Evolutionary conservation across 176 grass and related monocot genomes (phyloP).

Genomic region (Poa annua): DNA sequence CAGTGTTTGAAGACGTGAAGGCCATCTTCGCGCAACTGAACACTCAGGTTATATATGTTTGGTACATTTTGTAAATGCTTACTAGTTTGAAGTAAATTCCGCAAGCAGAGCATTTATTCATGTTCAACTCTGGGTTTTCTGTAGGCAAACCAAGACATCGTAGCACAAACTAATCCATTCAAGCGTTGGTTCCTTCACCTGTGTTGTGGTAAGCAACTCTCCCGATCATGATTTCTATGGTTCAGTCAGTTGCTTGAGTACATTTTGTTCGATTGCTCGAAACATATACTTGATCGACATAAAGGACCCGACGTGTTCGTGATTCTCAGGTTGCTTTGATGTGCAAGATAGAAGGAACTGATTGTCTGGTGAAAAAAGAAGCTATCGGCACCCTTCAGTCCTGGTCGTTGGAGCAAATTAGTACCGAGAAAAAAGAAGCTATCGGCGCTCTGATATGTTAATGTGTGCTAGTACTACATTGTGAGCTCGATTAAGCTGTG

Average conservation of each 20-base stretch:
- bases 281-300: not conserved
- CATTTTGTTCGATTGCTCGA: not conserved
- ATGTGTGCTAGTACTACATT: too few relatives aligned
- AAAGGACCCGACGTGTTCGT: not conserved
- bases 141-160: not conserved
- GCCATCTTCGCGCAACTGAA: conserved; percentile 41
- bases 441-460: too few relatives aligned
- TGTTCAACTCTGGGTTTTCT: not conserved
- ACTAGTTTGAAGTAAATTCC: not conserved
- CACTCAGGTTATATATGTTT: conserved; percentile 32
- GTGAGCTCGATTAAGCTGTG: not conserved
- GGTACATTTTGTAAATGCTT: not conserved
- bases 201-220: conserved; percentile 28
- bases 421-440: too few relatives aligned
- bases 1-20: conserved; percentile 65
- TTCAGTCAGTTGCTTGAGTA: conserved; percentile 8
- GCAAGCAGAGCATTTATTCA: not conserved
- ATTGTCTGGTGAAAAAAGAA: not conserved
- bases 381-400: conserved; percentile 2
- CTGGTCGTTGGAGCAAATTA: not conserved
- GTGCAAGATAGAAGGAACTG: conserved; percentile 32
- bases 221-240: not conserved
- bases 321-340: conserved; percentile 52
- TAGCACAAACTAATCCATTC: conserved; percentile 23
- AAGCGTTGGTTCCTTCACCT: conserved; percentile 36